Conservation (phyloP, 148 eudicot species). For the Chenopodium formosanum region DNA sequence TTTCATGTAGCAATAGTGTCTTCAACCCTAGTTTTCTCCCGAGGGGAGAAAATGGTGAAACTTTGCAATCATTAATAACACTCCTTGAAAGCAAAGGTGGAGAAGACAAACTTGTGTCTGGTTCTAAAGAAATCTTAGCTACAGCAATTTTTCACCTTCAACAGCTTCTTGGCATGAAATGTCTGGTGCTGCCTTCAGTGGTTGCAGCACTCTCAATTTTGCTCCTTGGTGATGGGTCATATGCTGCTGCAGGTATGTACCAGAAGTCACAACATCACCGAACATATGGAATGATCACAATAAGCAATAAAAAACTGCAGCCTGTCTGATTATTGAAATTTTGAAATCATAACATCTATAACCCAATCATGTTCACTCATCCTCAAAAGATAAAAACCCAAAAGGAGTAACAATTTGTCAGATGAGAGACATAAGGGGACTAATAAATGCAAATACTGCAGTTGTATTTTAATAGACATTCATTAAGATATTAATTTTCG, state of each 20-base stretch:
- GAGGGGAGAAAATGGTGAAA: conserved; percentile 29
- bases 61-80: conserved; percentile 50
- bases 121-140: conserved; percentile 52
- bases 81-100: conserved; percentile 23
- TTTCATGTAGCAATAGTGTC: conserved; percentile 33
- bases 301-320: background rate
- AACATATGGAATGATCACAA: background rate
- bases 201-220: conserved; percentile 68
- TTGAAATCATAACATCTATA: no score
- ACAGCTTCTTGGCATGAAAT: conserved; percentile 52
- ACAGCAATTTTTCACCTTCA: conserved; percentile 56
- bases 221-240: conserved; percentile 39
- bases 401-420: no score
- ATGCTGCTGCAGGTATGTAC: conserved; percentile 42
- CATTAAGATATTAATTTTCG: background rate
- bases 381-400: no score
- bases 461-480: background rate
- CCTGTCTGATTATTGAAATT: background rate
- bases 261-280: background rate
- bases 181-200: conserved; percentile 55
- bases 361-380: no score
- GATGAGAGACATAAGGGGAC: no score
- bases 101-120: conserved; percentile 26
- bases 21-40: conserved; percentile 17
- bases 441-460: background rate